Conservation (phyloP, 305 asterid species). For the Fraxinus angustifolia region DNA sequence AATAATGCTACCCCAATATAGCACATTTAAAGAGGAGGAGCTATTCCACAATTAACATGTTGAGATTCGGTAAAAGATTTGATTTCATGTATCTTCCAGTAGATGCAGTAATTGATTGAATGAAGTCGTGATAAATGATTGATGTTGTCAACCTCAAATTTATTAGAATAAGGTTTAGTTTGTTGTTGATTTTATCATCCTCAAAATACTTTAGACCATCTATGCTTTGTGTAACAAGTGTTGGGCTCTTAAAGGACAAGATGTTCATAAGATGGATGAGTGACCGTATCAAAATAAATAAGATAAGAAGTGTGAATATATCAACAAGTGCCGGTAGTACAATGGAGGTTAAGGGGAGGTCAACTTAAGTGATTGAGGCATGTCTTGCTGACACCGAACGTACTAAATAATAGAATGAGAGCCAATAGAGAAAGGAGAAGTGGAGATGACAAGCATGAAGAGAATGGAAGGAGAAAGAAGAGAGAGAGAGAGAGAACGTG, state of each 20-base stretch:
- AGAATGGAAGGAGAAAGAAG: not conserved
- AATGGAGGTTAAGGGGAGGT: not conserved
- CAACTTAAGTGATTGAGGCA: not conserved
- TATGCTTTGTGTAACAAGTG: not conserved
- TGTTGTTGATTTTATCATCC: not conserved
- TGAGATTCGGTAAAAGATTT: not conserved
- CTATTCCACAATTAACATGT: not conserved
- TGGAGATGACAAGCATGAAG: not conserved
- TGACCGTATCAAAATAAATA: not conserved
- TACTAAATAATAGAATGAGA: not conserved
- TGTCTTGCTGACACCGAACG: not conserved
- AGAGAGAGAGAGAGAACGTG: not conserved
- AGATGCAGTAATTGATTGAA: not conserved
- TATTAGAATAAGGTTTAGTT: not conserved
- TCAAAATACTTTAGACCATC: not conserved
- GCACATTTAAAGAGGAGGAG: not conserved
- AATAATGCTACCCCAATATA: not conserved
- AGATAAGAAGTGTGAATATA: not conserved
- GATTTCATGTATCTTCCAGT: not conserved
- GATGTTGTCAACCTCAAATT: not conserved
- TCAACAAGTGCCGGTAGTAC: not conserved
- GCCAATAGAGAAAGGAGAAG: not conserved
- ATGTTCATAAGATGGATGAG: not conserved
- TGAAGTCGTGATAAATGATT: not conserved
- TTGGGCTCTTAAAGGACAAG: not conserved